A percentile compares a stretch with the other conserved stretches of the same genome.
phyloP scores from a whole-genome alignment of 257 asterid species.

The Solanum okadae region DNA sequence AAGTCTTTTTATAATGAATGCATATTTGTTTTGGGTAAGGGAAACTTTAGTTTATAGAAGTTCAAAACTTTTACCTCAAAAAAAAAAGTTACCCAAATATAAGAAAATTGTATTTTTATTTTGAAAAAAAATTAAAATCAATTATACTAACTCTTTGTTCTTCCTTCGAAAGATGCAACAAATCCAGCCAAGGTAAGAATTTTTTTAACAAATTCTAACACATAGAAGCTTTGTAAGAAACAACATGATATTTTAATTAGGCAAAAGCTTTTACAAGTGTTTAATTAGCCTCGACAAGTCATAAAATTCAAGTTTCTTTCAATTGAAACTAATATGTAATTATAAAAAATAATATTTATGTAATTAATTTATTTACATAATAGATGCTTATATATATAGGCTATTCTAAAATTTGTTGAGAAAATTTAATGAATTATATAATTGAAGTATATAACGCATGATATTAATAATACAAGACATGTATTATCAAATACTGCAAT shows the following conservation, averaged over 20 bases:
- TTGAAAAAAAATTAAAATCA: too few relatives aligned
- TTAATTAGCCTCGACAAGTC: neutral
- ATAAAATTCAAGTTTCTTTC: too few relatives aligned
- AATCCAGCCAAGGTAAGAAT: too few relatives aligned
- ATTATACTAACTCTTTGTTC: too few relatives aligned
- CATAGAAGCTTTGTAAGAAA: neutral
- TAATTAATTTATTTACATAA: too few relatives aligned
- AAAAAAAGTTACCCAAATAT: neutral
- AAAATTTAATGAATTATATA: too few relatives aligned
- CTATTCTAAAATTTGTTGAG: neutral
- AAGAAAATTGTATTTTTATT: too few relatives aligned
- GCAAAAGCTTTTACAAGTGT: neutral
- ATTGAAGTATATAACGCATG: neutral
- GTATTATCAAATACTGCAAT: neutral
- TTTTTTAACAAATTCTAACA: neutral
- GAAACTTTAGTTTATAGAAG: neutral
- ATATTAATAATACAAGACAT: neutral
- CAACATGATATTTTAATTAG: too few relatives aligned
- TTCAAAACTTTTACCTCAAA: too few relatives aligned
- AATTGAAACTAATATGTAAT: too few relatives aligned
- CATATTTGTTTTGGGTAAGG: neutral
- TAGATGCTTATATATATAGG: neutral
- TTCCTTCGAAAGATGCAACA: neutral
- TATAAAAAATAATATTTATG: too few relatives aligned
- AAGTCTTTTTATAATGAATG: neutral